A percentile compares a stretch with the other conserved stretches of the same genome.
phyloP scores from a whole-genome alignment of 768 basidiomycete genomes.

The Boletus pseudo-olivaceus region DNA sequence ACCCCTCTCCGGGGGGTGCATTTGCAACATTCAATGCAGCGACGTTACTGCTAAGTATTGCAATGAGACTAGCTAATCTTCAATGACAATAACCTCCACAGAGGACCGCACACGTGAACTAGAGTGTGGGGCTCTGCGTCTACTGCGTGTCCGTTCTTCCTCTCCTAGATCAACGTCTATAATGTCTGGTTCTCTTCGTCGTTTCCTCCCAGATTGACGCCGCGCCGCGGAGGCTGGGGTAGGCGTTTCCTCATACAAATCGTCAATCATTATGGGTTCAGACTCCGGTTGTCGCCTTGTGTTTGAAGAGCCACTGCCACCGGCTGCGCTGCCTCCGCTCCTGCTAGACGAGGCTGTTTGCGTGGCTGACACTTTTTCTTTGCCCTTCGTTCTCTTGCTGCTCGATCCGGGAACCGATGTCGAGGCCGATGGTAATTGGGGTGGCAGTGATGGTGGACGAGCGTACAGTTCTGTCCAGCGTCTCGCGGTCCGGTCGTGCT shows the following conservation, averaged over 20 bases:
- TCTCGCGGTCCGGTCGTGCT: constrained; percentile 74
- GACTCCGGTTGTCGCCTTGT: constrained; percentile 13
- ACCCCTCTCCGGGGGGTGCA: constrained; percentile 13
- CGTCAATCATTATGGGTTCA: constrained; percentile 29
- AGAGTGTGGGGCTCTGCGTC: constrained; percentile 14
- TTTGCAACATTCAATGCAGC: not conserved
- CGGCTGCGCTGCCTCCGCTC: not conserved
- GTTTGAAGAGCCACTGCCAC: constrained; percentile 14
- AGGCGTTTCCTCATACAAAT: constrained; percentile 29
- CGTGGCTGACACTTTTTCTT: constrained; percentile 25
- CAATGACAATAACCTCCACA: constrained; percentile 47
- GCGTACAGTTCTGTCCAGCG: constrained; percentile 78
- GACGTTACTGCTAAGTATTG: not conserved
- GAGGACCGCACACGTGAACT: constrained; percentile 16
- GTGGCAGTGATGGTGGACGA: constrained; percentile 35
- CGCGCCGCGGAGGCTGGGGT: not conserved
- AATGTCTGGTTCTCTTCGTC: constrained; percentile 28
- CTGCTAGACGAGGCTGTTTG: constrained; percentile 6
- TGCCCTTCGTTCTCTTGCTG: constrained; percentile 34
- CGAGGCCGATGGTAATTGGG: constrained; percentile 10
- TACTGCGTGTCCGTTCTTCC: constrained; percentile 23
- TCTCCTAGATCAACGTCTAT: constrained; percentile 32
- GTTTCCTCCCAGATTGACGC: constrained; percentile 33
- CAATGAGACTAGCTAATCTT: constrained; percentile 25
- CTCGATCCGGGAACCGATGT: constrained; percentile 4